These are phyloP conservation scores for Dioscorea zingiberensis DNA, from an alignment of 106 monocot species.

Conservation along the genomic window DNA sequence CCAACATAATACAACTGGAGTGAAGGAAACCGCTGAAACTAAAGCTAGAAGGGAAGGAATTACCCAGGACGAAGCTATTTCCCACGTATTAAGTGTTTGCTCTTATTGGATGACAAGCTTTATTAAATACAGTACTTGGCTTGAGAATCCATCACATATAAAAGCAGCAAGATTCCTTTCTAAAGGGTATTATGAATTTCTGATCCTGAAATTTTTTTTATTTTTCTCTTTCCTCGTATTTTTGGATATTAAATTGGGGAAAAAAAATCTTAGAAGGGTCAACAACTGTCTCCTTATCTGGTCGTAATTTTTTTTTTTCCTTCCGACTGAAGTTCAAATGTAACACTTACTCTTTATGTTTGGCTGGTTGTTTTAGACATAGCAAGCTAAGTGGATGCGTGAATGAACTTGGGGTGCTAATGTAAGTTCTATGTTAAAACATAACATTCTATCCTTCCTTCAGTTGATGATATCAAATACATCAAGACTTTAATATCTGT, in stretches of 20 bases:
- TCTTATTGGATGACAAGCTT: constrained; percentile 96
- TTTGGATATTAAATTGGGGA: neutral
- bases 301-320: no score
- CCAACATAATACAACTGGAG: constrained; percentile 17
- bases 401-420: constrained; percentile 39
- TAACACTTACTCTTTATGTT: constrained; percentile 5
- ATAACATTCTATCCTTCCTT: constrained; percentile 3
- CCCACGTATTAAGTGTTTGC: constrained; percentile 68
- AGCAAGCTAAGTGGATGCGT: constrained; percentile 61
- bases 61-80: constrained; percentile 41
- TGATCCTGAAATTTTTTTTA: constrained; percentile 1
- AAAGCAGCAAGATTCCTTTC: constrained; percentile 92
- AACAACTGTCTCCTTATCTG: no score
- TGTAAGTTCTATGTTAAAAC: constrained; percentile 33
- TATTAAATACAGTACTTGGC: constrained; percentile 89
- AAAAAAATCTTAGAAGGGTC: neutral
- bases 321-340: neutral
- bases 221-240: neutral
- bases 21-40: constrained; percentile 27
- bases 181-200: constrained; percentile 49
- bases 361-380: constrained; percentile 41
- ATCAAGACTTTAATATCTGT: no score
- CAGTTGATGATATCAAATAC: no score
- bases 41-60: constrained; percentile 35
- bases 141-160: constrained; percentile 88